Evolutionary conservation across 2,329 filamentous ascomycete species (phyloP).

Genomic region (Hysterium pulicare): DNA sequence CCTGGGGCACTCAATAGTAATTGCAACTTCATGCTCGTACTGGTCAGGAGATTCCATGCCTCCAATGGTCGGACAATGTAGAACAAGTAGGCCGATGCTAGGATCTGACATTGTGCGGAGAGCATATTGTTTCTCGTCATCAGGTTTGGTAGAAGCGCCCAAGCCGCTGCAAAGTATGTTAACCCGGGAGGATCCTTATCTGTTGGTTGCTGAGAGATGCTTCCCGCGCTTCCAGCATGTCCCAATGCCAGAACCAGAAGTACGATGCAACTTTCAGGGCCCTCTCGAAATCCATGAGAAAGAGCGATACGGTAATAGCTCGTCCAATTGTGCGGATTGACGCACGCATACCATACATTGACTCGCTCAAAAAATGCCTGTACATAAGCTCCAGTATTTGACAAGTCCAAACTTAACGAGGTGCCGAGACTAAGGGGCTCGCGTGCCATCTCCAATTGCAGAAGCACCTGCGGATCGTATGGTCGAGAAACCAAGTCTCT

Average conservation of each 20-base stretch:
- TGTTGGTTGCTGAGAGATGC: constrained; percentile 68
- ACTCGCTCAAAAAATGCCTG: constrained; percentile 77
- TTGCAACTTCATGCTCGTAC: constrained; percentile 77
- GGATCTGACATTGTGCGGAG: constrained; percentile 74
- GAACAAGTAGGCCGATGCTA: constrained; percentile 78
- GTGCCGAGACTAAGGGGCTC: constrained; percentile 63
- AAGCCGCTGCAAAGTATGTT: constrained; percentile 77
- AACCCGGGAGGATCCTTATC: constrained; percentile 71
- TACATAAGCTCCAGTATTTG: constrained; percentile 71
- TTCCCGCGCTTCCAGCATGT: constrained; percentile 70
- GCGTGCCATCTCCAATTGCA: constrained; percentile 76
- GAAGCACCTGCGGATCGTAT: constrained; percentile 76
- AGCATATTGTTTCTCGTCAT: constrained; percentile 78
- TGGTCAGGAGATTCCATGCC: constrained; percentile 77
- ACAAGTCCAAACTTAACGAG: constrained; percentile 66
- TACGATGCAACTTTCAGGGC: constrained; percentile 78
- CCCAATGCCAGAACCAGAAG: constrained; percentile 74
- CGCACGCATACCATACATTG: constrained; percentile 82
- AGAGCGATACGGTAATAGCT: constrained; percentile 72
- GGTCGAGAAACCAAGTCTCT: constrained; percentile 71
- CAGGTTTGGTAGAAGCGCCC: constrained; percentile 71
- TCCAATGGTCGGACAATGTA: constrained; percentile 79
- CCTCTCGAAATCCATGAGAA: constrained; percentile 72
- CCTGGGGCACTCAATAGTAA: constrained; percentile 71
- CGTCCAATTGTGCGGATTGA: constrained; percentile 78